phyloP scores from a whole-genome alignment of 202 grass and related monocot species.

The Schoenoplectus tabernaemontani region DNA sequence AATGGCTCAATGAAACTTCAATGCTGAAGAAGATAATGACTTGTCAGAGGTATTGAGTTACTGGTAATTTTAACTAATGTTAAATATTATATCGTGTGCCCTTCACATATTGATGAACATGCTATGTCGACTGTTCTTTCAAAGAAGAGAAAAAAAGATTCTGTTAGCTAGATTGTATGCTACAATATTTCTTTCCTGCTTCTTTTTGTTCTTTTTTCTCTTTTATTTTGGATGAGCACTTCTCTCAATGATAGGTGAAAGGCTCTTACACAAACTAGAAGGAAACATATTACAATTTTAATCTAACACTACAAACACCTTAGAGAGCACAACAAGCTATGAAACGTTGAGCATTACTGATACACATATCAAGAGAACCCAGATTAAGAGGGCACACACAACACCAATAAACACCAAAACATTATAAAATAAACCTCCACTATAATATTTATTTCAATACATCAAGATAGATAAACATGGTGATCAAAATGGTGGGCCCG shows the following conservation, averaged over 20 bases:
- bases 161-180: not conserved
- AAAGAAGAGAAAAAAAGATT: too few relatives aligned
- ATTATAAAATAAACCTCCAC: not conserved
- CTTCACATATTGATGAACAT: not conserved
- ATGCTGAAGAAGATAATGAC: not conserved
- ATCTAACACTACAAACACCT: not conserved
- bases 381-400: not conserved
- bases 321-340: not conserved
- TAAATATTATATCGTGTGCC: not conserved
- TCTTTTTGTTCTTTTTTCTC: not conserved
- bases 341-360: not conserved
- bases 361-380: not conserved
- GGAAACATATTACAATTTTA: not conserved
- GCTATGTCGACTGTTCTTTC: too few relatives aligned
- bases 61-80: not conserved
- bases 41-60: not conserved
- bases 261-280: not conserved
- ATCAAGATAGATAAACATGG: not conserved
- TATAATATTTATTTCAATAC: conserved; percentile 1
- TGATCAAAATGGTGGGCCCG: conserved; percentile 33
- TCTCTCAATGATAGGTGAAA: not conserved
- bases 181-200: not conserved
- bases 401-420: not conserved
- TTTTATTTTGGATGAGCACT: not conserved
- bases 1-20: not conserved